Evolutionary conservation across 176 grass and related monocot genomes (phyloP), one percentile per base, ranked within the genome.

Genomic region (Dactylis glomerata): DNA sequence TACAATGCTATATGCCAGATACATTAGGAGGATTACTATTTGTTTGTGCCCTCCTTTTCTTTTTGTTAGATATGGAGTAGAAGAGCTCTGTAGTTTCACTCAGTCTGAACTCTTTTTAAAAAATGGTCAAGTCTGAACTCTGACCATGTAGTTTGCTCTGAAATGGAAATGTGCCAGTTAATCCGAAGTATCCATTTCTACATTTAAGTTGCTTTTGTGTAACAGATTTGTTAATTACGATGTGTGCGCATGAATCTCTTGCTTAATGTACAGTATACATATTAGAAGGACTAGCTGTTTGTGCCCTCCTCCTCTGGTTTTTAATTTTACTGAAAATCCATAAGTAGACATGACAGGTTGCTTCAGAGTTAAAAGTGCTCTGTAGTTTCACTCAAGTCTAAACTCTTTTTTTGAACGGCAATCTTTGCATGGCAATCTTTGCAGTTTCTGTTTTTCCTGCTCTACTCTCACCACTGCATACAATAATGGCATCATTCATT

Each of bases 361-460:
- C 50, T 83, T 44, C 32, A 14, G 40, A 51, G 75, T 73, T 64
- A 61, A 1, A 3, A 36, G 24, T 83, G 44, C 32, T 4, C 26
- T 42, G 20, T 20, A 74, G 33, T 73, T 27, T 64, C 54, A 73
- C 27, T 49, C 19, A 64, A 64, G 26, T 22, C 16, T 46, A 52
- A 51, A 51, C 49, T 51, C 49, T 2, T 7, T 51, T 51, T 51
- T 51, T 20, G 49, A 51, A 51, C 19, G 5, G 49, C n/a, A n/a
- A n/a, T n/a, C n/a, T n/a, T n/a, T 96, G 96, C 96, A 99, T 99
- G 63, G 96, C 90, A 51, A 96, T 99, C 84, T 99, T 99, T 77
- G 96, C 96, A 2, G 96, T 99, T 94, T 96, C 93, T 82, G 96
- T 99, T 87, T 99, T 99, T 76, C 96, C 96, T 88, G 96, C 93